phyloP scores from a whole-genome alignment of 2,329 filamentous ascomycete genomes.

The Fusarium poae region DNA sequence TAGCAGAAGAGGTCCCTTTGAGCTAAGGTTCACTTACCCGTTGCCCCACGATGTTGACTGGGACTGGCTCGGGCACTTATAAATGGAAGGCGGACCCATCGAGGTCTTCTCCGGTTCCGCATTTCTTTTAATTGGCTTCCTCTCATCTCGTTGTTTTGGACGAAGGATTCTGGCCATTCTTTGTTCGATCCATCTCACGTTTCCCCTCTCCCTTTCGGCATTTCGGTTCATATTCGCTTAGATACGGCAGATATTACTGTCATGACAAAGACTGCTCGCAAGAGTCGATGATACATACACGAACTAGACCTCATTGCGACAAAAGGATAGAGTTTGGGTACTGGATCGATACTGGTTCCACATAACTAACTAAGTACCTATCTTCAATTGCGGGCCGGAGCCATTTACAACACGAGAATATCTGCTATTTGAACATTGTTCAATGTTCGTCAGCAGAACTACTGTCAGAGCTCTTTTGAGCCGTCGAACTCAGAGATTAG shows the following conservation, averaged over 20 bases:
- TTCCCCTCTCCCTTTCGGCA: constrained; percentile 13
- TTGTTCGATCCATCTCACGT: background rate
- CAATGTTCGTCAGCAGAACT: constrained; percentile 38
- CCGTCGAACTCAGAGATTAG: constrained; percentile 29
- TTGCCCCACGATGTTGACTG: constrained; percentile 29
- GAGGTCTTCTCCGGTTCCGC: constrained; percentile 18
- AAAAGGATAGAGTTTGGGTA: constrained; percentile 16
- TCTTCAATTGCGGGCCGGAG: constrained; percentile 14
- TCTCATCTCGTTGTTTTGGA: constrained; percentile 15
- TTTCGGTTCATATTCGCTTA: constrained; percentile 36
- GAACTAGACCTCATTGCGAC: background rate
- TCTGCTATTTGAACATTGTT: constrained; percentile 1
- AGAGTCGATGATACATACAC: constrained; percentile 2
- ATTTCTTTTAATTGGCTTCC: constrained; percentile 1
- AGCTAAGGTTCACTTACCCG: constrained; percentile 16
- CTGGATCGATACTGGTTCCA: constrained; percentile 28
- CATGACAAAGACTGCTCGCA: constrained; percentile 7
- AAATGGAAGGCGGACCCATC: constrained; percentile 31
- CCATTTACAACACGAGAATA: constrained; percentile 1
- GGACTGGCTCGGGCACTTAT: constrained; percentile 29
- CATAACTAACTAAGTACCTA: background rate
- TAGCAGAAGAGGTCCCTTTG: constrained; percentile 23
- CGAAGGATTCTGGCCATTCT: constrained; percentile 22
- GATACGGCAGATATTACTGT: constrained; percentile 21
- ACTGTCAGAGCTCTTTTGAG: constrained; percentile 37